phyloP scores from a whole-genome alignment of 371 early-diverging fungal species.

The Apophysomyces variabilis region DNA sequence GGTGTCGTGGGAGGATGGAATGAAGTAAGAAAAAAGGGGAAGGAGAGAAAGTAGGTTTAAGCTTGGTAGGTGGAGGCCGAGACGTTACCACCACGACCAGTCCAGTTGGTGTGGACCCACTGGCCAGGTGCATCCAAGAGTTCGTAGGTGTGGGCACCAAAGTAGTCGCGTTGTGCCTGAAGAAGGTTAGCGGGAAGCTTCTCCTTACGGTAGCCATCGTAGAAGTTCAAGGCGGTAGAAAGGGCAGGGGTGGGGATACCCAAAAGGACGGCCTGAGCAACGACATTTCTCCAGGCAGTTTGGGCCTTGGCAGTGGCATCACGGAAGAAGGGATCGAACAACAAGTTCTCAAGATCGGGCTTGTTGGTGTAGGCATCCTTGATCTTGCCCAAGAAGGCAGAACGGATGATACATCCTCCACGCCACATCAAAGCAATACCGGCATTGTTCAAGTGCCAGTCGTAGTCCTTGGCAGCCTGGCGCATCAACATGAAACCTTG shows the following conservation, averaged over 20 bases:
- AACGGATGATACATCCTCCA: slow-evolving; percentile 99
- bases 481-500: slow-evolving; percentile 99
- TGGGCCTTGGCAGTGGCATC: slow-evolving; percentile 85
- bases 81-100: slow-evolving; percentile 84
- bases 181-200: slow-evolving; percentile 95
- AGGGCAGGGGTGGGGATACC: slow-evolving; percentile 95
- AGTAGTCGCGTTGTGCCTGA: slow-evolving; percentile 98
- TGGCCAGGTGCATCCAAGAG: slow-evolving; percentile 77
- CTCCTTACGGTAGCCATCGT: slow-evolving; percentile 93
- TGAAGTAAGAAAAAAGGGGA: too few relatives aligned
- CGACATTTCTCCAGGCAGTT: slow-evolving; percentile 90
- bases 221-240: slow-evolving; percentile 94
- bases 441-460: slow-evolving; percentile 96
- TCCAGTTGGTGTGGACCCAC: slow-evolving; percentile 97
- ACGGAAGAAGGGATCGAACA: slow-evolving; percentile 95
- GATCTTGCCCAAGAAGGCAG: slow-evolving; percentile 94
- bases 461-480: slow-evolving; percentile 90
- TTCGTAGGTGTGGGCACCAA: slow-evolving; percentile 98
- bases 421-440: slow-evolving; percentile 99
- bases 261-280: slow-evolving; percentile 77
- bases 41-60: slow-evolving; percentile 24
- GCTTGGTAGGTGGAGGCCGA: slow-evolving; percentile 68
- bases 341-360: slow-evolving; percentile 84
- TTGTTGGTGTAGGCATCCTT: slow-evolving; percentile 91
- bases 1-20: too few relatives aligned